phyloP scores from a whole-genome alignment of 805 yeast genomes.

The Saccharomycopsis synnaedendra region DNA sequence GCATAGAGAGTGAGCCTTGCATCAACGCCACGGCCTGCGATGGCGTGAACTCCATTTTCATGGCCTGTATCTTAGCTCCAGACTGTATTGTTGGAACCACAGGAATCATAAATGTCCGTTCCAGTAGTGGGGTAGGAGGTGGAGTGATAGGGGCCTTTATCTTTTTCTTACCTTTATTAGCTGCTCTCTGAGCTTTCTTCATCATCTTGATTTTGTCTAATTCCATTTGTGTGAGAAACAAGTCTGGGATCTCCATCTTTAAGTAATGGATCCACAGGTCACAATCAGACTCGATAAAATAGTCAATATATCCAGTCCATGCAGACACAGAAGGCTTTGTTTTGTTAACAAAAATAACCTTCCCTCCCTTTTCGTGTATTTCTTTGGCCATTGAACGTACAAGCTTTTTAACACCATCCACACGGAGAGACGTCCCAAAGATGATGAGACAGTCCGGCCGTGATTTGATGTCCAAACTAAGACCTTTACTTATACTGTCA shows the following conservation, averaged over 20 bases:
- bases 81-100: too few relatives aligned
- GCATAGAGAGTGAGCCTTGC: too few relatives aligned
- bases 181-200: background rate
- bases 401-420: slow-evolving; percentile 75
- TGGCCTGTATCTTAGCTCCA: too few relatives aligned
- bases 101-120: too few relatives aligned
- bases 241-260: slow-evolving; percentile 42
- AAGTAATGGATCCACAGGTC: slow-evolving; percentile 65
- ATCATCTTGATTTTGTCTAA: slow-evolving; percentile 18
- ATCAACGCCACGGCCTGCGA: too few relatives aligned
- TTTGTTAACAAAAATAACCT: slow-evolving; percentile 66
- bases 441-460: slow-evolving; percentile 75
- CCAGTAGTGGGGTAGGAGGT: slow-evolving; percentile 5
- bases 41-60: too few relatives aligned
- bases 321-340: slow-evolving; percentile 45
- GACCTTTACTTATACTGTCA: slow-evolving; percentile 63
- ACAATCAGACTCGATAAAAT: slow-evolving; percentile 69
- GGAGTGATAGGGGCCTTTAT: slow-evolving; percentile 7
- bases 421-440: slow-evolving; percentile 88
- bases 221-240: slow-evolving; percentile 44
- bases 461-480: slow-evolving; percentile 50
- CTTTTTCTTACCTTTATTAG: background rate
- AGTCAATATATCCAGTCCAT: slow-evolving; percentile 71
- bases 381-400: slow-evolving; percentile 58
- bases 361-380: slow-evolving; percentile 67